Conservation (phyloP, 208 protist genomes). For the Endotrypanum monterogeii region DNA sequence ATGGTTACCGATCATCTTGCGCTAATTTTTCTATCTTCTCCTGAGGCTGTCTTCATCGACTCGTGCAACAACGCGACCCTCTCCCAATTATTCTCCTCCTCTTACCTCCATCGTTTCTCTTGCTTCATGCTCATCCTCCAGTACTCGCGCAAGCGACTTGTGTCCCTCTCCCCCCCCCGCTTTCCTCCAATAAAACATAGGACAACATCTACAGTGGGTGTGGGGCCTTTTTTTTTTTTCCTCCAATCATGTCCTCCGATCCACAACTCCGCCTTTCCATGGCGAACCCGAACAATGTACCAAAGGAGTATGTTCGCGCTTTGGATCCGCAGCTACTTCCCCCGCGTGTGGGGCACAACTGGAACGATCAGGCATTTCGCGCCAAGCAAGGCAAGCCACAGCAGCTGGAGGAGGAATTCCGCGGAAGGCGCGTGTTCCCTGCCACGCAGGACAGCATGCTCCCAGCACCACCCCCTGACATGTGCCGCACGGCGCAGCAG, state of each 20-base stretch:
- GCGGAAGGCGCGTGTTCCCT: constrained; percentile 64
- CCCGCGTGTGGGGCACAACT: constrained; percentile 87
- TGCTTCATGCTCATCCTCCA: not conserved
- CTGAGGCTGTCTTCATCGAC: not conserved
- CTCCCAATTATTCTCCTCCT: too few relatives aligned
- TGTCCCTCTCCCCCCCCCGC: not conserved
- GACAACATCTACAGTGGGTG: not conserved
- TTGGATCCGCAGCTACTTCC: constrained; percentile 76
- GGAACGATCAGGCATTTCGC: constrained; percentile 87
- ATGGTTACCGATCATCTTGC: too few relatives aligned
- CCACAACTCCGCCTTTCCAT: constrained; percentile 33
- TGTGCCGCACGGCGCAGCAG: constrained; percentile 68
- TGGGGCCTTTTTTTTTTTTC: not conserved
- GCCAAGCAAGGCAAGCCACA: constrained; percentile 78
- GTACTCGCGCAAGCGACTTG: not conserved
- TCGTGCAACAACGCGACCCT: too few relatives aligned
- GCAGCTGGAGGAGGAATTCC: constrained; percentile 83
- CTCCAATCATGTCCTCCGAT: constrained; percentile 28
- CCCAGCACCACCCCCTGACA: constrained; percentile 39
- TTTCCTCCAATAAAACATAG: too few relatives aligned
- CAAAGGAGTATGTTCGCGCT: constrained; percentile 78
- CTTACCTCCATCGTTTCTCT: not conserved
- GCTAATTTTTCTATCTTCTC: not conserved
- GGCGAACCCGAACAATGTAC: constrained; percentile 55
- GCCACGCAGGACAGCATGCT: constrained; percentile 54